Base-by-base conservation (phyloP, 2,329 filamentous ascomycete genomes). In the Lecanicillium sp. region DNA sequence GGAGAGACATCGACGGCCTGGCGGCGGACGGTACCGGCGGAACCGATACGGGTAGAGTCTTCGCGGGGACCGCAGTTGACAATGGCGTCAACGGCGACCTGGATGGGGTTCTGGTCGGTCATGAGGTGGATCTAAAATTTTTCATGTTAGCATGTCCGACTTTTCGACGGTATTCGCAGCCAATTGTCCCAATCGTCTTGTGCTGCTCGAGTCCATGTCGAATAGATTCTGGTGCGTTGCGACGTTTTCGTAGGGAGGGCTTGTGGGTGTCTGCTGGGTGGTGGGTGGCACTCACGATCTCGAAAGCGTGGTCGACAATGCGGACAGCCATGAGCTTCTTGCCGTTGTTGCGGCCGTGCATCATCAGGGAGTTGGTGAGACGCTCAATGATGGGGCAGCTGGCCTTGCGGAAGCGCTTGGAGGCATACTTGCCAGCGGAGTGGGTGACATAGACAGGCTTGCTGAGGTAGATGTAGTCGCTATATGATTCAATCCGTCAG, bases 281-380 rank as follows among this genome's bases (percentile, higher is more conserved):
- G 5, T 33, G 33, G 50, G 51, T 44, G 45, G 43, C 58, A 86
- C 88, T 74, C 86, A 96, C 91, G 73, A 98, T 98, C 83, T 98
- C 94, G 77, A 98, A 98, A 66, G 91, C 77, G 82, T 98, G 93
- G 63, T 90, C 90, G 67, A 98, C 90, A 64, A 98, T 98, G 77
- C 93, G 90, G 74, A 97, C 91, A 70, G 93, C 94, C 90, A 95
- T 96, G 71, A 97, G 85, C 89, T 98, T 98, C 87, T 98, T 98
- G 77, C 93, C 93, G 87, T 96, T 98, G 88, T 98, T 98, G 78
- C 93, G 93, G 77, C 93, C 93, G 86, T 98, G 95, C 91, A 97
- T 97, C 94, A 98, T 98, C 73, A 98, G 86, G 53, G 93, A 97
- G 87, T 98, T 98, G 83, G 93, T 98, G 66, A 98, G 86, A 73